Evolutionary conservation across 106 monocot genomes (phyloP).

Genomic region (Dioscorea dumetorum): DNA sequence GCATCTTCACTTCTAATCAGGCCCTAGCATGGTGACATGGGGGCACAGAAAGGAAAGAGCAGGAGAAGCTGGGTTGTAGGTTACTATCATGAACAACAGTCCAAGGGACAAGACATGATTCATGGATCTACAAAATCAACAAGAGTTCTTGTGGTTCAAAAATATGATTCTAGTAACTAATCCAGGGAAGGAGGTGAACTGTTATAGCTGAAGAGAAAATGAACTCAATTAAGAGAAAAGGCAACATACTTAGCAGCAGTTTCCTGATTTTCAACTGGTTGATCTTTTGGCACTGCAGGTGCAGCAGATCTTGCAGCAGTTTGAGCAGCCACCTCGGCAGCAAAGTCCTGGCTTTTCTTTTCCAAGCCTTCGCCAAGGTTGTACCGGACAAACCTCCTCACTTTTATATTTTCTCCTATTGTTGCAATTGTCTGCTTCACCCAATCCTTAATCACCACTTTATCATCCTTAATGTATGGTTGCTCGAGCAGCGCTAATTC

Average conservation of each 20-base stretch:
- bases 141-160: no score
- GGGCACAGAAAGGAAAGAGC: no score
- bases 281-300: constrained; percentile 22
- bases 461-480: constrained; percentile 93
- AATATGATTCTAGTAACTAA: no score
- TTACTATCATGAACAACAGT: no score
- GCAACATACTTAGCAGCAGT: constrained; percentile 50
- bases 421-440: constrained; percentile 92
- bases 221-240: not conserved
- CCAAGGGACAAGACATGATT: no score
- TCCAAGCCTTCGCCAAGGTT: constrained; percentile 96
- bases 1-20: no score
- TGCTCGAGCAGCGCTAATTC: constrained; percentile 89
- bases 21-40: no score
- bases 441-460: constrained; percentile 65
- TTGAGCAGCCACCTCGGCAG: constrained; percentile 94
- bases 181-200: no score
- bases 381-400: constrained; percentile 69
- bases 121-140: no score
- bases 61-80: no score
- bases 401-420: constrained; percentile 94
- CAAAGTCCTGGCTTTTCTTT: constrained; percentile 90
- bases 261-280: constrained; percentile 29
- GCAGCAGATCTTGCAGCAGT: constrained; percentile 53
- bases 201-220: no score